A percentile compares a stretch with the other conserved stretches of the same genome.
These are phyloP conservation scores for Rhododendron henanense DNA, from an alignment of 148 eudicot species.

Conservation along the genomic window DNA sequence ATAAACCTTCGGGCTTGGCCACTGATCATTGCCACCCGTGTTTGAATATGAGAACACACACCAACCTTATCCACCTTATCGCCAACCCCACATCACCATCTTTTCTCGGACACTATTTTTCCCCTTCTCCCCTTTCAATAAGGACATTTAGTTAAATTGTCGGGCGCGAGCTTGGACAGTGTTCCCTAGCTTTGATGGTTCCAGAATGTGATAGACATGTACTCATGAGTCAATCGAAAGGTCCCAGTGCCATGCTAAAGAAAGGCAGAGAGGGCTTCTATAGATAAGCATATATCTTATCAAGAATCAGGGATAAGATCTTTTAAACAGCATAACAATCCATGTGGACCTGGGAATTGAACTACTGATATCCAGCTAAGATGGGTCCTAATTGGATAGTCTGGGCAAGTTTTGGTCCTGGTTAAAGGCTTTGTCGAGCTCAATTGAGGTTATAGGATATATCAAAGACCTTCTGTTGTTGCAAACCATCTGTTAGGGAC, in stretches of 20 bases:
- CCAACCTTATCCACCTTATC: constrained; percentile 9
- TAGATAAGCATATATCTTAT: background rate
- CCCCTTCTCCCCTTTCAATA: background rate
- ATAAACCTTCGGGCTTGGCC: background rate
- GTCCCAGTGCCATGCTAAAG: constrained; percentile 12
- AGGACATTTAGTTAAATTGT: background rate
- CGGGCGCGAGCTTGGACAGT: background rate
- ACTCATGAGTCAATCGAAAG: constrained; percentile 10
- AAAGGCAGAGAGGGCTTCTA: constrained; percentile 1
- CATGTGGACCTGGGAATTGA: background rate
- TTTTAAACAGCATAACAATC: background rate
- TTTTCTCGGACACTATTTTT: background rate
- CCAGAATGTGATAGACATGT: background rate
- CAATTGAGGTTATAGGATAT: background rate
- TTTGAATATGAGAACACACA: background rate
- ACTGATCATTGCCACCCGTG: background rate
- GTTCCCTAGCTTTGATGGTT: background rate
- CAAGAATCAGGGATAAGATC: constrained; percentile 9
- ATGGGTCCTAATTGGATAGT: background rate
- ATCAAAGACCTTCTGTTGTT: background rate
- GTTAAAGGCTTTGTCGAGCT: background rate
- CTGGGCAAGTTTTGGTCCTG: constrained; percentile 4
- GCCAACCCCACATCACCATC: constrained; percentile 13
- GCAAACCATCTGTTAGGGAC: background rate
- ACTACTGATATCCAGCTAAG: constrained; percentile 4